Conservation (phyloP, 345 rosid species). For the Pugionium dolabratum region DNA sequence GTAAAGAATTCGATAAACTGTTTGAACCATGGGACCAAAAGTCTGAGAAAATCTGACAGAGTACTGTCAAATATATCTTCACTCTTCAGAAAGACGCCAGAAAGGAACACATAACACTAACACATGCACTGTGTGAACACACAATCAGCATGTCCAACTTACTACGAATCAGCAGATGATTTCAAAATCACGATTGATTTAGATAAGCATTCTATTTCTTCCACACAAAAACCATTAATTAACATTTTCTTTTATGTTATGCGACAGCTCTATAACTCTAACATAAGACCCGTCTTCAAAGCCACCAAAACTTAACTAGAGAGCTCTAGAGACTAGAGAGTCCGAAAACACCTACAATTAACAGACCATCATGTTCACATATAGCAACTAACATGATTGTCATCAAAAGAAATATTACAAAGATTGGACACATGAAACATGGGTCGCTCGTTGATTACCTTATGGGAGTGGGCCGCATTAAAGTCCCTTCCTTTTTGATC, state of each 20-base stretch:
- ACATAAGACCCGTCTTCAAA: constrained; percentile 3
- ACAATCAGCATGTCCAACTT: constrained; percentile 18
- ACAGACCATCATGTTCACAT: neutral
- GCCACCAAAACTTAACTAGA: constrained; percentile 1
- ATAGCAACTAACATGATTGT: neutral
- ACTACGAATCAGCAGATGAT: constrained; percentile 16
- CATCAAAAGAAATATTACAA: neutral
- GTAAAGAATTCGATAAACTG: neutral
- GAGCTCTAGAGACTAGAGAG: neutral
- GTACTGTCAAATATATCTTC: neutral
- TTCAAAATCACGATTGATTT: constrained; percentile 35
- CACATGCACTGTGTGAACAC: neutral
- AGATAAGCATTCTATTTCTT: neutral
- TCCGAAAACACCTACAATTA: neutral
- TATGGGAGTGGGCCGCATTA: constrained; percentile 60
- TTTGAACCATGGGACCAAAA: neutral
- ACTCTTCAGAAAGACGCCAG: too few relatives aligned
- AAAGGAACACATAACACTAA: neutral
- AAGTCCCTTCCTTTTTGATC: constrained; percentile 67
- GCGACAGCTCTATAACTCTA: constrained; percentile 11
- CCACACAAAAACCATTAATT: neutral
- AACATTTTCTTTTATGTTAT: too few relatives aligned
- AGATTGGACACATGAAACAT: neutral
- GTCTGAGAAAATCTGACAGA: neutral
- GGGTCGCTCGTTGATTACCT: constrained; percentile 53